Percentiles rank a stretch among this genome's conserved stretches.
phyloP scores from a whole-genome alignment of 2,329 filamentous ascomycete genomes.

The Lachnellula occidentalis region DNA sequence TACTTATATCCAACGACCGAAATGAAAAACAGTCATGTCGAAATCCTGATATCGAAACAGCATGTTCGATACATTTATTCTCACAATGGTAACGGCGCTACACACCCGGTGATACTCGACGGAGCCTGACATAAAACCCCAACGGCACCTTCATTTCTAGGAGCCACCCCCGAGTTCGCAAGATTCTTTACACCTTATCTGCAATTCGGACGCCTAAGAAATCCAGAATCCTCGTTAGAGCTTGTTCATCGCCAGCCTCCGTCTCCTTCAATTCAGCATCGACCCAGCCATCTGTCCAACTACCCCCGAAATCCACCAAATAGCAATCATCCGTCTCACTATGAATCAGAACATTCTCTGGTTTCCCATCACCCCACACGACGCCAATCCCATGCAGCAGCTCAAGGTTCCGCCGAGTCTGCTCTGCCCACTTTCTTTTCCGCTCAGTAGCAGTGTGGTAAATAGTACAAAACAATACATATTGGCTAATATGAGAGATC shows the following conservation, averaged over 20 bases:
- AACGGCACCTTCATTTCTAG: too few species aligned
- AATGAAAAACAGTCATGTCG: too few species aligned
- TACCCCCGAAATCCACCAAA: slow-evolving; percentile 24
- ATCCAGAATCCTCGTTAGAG: slow-evolving; percentile 6
- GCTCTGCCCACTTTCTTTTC: slow-evolving; percentile 15
- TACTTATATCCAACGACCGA: too few species aligned
- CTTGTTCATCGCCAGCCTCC: slow-evolving; percentile 13
- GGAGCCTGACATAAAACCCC: too few species aligned
- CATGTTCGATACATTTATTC: too few species aligned
- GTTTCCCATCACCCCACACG: slow-evolving; percentile 23
- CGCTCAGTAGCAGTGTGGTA: slow-evolving; percentile 7
- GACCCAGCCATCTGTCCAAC: slow-evolving; percentile 21
- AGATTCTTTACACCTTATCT: too few species aligned
- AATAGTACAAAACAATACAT: too few species aligned
- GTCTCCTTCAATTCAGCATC: slow-evolving; percentile 15
- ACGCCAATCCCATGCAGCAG: slow-evolving; percentile 18
- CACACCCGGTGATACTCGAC: too few species aligned
- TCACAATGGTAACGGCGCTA: too few species aligned
- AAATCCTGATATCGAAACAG: too few species aligned
- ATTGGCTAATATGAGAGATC: too few species aligned
- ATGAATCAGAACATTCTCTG: slow-evolving; percentile 21
- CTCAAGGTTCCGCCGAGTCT: slow-evolving; percentile 12
- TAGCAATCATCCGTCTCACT: slow-evolving; percentile 13
- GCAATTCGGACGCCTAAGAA: slow-evolving; percentile 2
- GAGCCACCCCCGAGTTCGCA: too few species aligned